Evolutionary conservation across 352 stramenopile species (phyloP), one percentile per base, ranked within the genome.

Genomic region (Phytophthora crassamura): DNA sequence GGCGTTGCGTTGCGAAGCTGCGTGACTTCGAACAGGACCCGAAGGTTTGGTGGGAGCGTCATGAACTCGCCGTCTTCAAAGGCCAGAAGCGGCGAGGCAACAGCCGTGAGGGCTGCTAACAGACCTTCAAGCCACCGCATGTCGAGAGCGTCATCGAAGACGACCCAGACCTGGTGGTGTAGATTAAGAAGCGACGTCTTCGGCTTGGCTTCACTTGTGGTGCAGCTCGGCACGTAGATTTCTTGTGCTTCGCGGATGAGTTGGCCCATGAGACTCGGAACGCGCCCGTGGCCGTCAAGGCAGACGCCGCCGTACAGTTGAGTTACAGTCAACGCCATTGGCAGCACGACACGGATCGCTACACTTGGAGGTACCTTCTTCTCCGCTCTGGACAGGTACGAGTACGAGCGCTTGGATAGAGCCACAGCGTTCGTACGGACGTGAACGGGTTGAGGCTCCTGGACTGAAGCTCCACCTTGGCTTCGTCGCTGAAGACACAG

Each of bases 41-140:
- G 82, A 12, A 94, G 22, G 20, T 91, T 90, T 3, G 83, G 79
- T 2, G 84, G 80, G 1, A 88, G 36, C 0, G 77, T 88, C 77
- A 89, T 86, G 53, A 84, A 80, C 41, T 78, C 76, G 4, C 78
- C 74, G 33, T 83, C 72, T 14, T 75, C 15, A 16, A 88, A 84
- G 8, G 50, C 45, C 1, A 84, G 11, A 7, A 78, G 12, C 0
- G 43, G 14, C 2, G 46, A 38, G 11, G 40, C 10, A 7, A 25
- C 7, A n/a, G 25, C 4, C 0, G n/a, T 42, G 10, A 86, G 54
- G 3, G 82, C 39, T 22, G 58, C 59, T 4, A 80, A 54, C 4
- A 89, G 45, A 2, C 53, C 60, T 61, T 88, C 78, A 4, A 81
- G 48, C 80, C 78, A 89, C 11, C 52, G n/a, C 0, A 64, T 8